Evolutionary conservation across 148 eudicot genomes (phyloP).

Genomic region (Heliamphora exappendiculata): DNA sequence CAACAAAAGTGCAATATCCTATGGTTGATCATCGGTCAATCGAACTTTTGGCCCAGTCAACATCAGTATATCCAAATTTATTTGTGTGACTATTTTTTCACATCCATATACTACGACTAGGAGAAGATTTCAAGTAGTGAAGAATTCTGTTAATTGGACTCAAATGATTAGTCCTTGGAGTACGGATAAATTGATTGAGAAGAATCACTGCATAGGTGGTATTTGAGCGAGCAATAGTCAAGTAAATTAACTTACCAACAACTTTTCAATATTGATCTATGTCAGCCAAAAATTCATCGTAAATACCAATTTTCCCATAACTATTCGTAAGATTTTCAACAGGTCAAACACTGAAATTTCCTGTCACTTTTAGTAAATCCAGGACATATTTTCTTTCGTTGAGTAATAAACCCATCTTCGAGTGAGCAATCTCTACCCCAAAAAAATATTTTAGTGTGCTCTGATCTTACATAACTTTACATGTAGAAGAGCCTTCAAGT

Average conservation of each 20-base stretch:
- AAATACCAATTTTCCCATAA: background rate
- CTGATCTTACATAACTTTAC: background rate
- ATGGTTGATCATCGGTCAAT: background rate
- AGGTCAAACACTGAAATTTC: background rate
- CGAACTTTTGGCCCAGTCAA: background rate
- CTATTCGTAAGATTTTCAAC: background rate
- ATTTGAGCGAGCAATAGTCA: background rate
- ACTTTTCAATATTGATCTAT: background rate
- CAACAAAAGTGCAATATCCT: background rate
- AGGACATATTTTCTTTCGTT: background rate
- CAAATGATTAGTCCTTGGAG: background rate
- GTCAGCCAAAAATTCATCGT: background rate
- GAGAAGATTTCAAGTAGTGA: background rate
- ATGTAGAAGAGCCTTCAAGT: background rate
- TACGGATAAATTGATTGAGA: background rate
- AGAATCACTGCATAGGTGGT: background rate
- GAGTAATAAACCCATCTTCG: background rate
- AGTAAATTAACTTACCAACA: background rate
- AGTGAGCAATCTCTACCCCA: background rate
- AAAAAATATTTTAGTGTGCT: background rate
- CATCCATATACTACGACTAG: background rate
- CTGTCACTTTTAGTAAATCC: background rate
- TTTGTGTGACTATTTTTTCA: background rate
- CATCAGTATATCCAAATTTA: background rate
- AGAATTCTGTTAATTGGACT: background rate